These are phyloP conservation scores for Yamadazyma sp. DNA, from an alignment of 1,139 yeast genomes.

Conservation along the genomic window DNA sequence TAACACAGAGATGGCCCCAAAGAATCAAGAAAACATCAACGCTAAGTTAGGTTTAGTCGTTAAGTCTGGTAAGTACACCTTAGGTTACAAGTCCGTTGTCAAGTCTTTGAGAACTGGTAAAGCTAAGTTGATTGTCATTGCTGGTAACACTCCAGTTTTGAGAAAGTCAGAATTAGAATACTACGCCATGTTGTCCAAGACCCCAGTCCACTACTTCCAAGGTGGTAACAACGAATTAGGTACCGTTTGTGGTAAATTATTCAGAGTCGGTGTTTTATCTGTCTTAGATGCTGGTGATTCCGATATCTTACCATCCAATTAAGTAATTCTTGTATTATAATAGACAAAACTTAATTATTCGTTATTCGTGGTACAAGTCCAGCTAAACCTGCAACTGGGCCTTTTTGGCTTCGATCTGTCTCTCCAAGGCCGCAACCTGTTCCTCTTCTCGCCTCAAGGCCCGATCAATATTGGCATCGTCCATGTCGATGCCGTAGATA, in stretches of 20 bases:
- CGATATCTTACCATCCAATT: slow-evolving; percentile 64
- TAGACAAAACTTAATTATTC: slow-evolving; percentile 2
- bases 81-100: slow-evolving; percentile 99
- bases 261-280: slow-evolving; percentile 98
- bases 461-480: slow-evolving; percentile 29
- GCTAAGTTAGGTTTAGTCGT: slow-evolving; percentile 96
- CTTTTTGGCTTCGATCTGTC: slow-evolving; percentile 18
- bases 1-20: slow-evolving; percentile 99
- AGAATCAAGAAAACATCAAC: slow-evolving; percentile 93
- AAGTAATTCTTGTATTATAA: slow-evolving; percentile 13
- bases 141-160: slow-evolving; percentile 99
- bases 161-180: slow-evolving; percentile 99
- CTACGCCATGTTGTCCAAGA: slow-evolving; percentile 99
- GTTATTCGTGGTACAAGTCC: not conserved
- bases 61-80: slow-evolving; percentile 99
- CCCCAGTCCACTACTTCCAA: slow-evolving; percentile 97
- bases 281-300: slow-evolving; percentile 99
- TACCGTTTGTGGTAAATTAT: slow-evolving; percentile 99
- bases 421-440: slow-evolving; percentile 33
- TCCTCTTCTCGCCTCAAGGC: slow-evolving; percentile 33
- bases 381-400: too few species aligned
- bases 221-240: slow-evolving; percentile 99
- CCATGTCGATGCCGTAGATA: slow-evolving; percentile 11
- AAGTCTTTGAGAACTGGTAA: slow-evolving; percentile 98
- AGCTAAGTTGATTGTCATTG: slow-evolving; percentile 97